Percentiles rank a stretch among this genome's conserved stretches.
Evolutionary conservation across 2,329 filamentous ascomycete species (phyloP).

Genomic region (Cercospora brassicicola): DNA sequence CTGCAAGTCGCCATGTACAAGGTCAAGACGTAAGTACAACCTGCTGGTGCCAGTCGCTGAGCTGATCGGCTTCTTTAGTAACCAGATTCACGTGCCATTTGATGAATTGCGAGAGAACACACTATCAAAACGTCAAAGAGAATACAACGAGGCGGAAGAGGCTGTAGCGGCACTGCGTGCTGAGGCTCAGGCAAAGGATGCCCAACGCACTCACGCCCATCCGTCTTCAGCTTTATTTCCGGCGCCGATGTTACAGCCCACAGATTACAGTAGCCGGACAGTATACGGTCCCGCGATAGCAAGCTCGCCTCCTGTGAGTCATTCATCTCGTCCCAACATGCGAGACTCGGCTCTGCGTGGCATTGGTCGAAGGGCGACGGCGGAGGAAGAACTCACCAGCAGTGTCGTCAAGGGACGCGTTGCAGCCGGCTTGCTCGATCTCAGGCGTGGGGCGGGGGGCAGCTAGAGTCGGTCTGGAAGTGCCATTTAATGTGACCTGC

Average conservation of each 20-base stretch:
- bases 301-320: conserved; percentile 21
- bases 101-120: conserved; percentile 50
- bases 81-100: conserved; percentile 67
- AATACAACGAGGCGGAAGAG: conserved; percentile 26
- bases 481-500: not conserved
- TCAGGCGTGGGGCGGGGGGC: conserved; percentile 34
- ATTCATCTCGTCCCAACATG: not conserved
- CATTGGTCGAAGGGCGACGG: not conserved
- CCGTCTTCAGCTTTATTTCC: conserved; percentile 35
- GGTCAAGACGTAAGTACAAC: conserved; percentile 43
- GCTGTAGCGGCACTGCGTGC: conserved; percentile 28
- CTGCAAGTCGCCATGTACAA: conserved; percentile 73
- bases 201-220: conserved; percentile 2
- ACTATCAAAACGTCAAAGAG: not conserved
- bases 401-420: conserved; percentile 53
- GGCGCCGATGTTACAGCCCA: conserved; percentile 44
- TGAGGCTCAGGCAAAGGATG: conserved; percentile 6
- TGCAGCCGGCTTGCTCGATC: conserved; percentile 55
- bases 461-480: not conserved
- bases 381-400: conserved; percentile 45
- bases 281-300: conserved; percentile 31
- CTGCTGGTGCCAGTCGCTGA: not conserved
- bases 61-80: conserved; percentile 52
- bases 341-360: not conserved
- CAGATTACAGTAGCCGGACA: conserved; percentile 41